These are phyloP conservation scores for Leucogyrophana mollusca DNA, from an alignment of 768 basidiomycete genomes.

Conservation along the genomic window DNA sequence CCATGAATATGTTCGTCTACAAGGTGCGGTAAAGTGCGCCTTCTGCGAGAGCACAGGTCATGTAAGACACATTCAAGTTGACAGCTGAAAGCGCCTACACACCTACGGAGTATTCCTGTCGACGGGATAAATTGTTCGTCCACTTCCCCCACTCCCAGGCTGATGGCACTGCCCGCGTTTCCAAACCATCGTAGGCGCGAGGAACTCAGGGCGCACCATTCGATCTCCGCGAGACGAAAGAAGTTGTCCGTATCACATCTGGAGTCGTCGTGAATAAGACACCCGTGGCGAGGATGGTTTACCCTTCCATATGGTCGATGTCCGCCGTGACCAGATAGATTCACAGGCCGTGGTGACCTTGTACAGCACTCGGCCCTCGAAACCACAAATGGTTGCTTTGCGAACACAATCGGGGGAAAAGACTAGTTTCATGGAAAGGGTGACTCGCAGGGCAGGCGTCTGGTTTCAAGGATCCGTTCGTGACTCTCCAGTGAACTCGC, in stretches of 20 bases:
- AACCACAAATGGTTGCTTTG: conserved; percentile 3
- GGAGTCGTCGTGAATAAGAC: too few relatives aligned
- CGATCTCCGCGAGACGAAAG: conserved; percentile 7
- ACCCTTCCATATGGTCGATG: conserved; percentile 9
- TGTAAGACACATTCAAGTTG: background rate
- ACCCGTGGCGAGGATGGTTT: too few relatives aligned
- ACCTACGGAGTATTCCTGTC: conserved; percentile 4
- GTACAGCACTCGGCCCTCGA: conserved; percentile 5
- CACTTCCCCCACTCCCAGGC: conserved; percentile 1
- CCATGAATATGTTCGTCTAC: background rate
- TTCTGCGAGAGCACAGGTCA: background rate
- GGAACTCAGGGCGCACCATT: conserved; percentile 3
- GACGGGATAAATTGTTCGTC: conserved; percentile 4
- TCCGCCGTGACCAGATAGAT: conserved; percentile 4
- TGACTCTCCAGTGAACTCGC: too few relatives aligned
- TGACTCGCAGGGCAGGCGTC: too few relatives aligned
- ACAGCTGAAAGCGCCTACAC: too few relatives aligned
- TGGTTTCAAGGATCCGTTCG: too few relatives aligned
- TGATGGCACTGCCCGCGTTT: background rate
- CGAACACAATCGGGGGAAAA: conserved; percentile 8
- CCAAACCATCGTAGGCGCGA: conserved; percentile 6
- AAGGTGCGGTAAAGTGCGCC: background rate
- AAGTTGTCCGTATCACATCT: background rate
- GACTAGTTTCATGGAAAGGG: conserved; percentile 4
- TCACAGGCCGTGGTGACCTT: conserved; percentile 7